Evolutionary conservation across 2,329 filamentous ascomycete genomes (phyloP), one percentile per base, ranked within the genome.

Genomic region (Colletotrichum limetticola): DNA sequence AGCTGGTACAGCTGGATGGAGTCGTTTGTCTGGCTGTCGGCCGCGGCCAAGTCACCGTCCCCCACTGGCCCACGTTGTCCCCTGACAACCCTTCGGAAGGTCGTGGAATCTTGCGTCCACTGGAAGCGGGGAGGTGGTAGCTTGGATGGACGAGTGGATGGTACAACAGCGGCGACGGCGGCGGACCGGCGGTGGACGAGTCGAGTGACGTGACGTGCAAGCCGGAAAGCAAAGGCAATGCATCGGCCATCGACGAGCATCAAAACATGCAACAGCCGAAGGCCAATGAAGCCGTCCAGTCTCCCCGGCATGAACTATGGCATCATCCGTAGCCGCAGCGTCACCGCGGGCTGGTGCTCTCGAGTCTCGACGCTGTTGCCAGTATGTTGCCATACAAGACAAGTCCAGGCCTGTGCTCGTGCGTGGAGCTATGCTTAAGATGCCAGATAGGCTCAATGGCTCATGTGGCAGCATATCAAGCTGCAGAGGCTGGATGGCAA

Each of bases 41-140:
- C 35, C 26, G 22, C 60, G 61, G 60, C 56, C 71, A 62, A 66
- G 67, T 71, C 30, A 71, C 55, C 67, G 37, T 71, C 67, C 71
- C 70, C 66, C 71, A 71, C 71, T 71, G 55, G 71, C 71, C 71
- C 71, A 73, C 56, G 66, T 72, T 71, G 66, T 42, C 28, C 61
- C 66, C 53, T 46, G 56, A 61, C 71, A 73, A 19, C 53, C 42
- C 42, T 70, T 65, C 59, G 63, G 71, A 74, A 74, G 49, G 37
- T 53, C 57, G 68, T 74, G 53, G 71, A 74, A 74, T 74, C 71
- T 72, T 73, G 66, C 46, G 55, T 70, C 49, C 61, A 19, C 46
- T 24, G 66, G 53, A 32, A 66, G 66, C 71, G 71, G 71, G 71
- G 71, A 61, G 71, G 55, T 46, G 32, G 53, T 22, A 49, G 42